Conservation (phyloP, 495 filamentous ascomycete species). For the Xylaria curta region DNA sequence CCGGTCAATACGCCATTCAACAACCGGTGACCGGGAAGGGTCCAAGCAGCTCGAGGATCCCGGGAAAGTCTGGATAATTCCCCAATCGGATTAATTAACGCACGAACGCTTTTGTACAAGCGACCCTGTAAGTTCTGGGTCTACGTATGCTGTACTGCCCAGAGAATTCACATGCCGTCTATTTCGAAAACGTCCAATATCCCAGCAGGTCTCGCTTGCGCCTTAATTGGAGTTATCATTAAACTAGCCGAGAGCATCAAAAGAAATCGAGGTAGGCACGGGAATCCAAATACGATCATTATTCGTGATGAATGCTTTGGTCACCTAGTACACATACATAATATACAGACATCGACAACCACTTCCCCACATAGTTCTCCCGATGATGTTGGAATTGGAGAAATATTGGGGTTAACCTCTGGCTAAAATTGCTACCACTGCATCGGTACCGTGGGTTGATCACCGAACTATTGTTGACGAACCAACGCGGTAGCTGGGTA, state of each 20-base stretch:
- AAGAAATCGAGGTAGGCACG: neutral
- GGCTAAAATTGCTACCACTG: neutral
- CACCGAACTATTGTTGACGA: neutral
- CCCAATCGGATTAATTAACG: neutral
- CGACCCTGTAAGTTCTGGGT: neutral
- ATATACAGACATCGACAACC: neutral
- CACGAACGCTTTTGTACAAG: neutral
- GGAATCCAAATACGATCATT: neutral
- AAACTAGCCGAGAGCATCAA: neutral
- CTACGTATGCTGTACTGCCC: neutral
- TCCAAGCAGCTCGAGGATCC: neutral
- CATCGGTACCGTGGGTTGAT: neutral
- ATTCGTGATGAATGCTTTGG: no score
- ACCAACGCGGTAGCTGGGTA: neutral
- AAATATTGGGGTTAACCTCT: neutral
- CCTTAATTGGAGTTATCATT: neutral
- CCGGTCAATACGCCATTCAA: neutral
- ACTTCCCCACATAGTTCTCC: neutral
- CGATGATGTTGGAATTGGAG: neutral
- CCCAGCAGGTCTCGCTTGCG: neutral
- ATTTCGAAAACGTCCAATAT: neutral
- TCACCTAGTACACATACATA: neutral
- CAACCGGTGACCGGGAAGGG: neutral
- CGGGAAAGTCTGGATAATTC: neutral
- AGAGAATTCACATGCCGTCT: constrained; percentile 11